Percentiles rank a stretch among this genome's conserved stretches.
Conservation (phyloP, 1,139 yeast species). For the Arxiozyma telluris region DNA sequence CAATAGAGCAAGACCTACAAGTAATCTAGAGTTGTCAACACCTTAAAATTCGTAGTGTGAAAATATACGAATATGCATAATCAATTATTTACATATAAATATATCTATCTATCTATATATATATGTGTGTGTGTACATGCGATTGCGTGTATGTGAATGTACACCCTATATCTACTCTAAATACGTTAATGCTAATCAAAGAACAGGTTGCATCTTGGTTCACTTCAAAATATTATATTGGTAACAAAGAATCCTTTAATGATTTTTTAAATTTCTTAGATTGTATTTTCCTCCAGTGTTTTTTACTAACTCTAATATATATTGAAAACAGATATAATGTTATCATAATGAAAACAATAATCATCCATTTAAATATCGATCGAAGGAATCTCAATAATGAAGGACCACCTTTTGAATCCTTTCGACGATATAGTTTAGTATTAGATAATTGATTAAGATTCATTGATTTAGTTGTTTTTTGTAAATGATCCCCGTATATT, state of each 20-base stretch:
- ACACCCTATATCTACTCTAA: neutral
- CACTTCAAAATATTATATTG: neutral
- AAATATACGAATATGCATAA: neutral
- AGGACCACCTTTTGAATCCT: neutral
- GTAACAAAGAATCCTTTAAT: slow-evolving; percentile 1
- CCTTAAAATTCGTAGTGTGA: neutral
- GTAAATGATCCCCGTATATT: slow-evolving; percentile 3
- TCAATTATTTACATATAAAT: neutral
- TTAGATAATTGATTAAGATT: neutral
- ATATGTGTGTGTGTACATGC: neutral
- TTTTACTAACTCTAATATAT: slow-evolving; percentile 14
- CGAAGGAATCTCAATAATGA: neutral
- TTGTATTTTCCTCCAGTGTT: slow-evolving; percentile 6
- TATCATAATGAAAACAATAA: neutral
- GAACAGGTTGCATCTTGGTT: neutral
- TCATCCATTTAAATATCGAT: neutral
- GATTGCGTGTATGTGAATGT: neutral
- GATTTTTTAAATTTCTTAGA: neutral
- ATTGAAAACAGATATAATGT: slow-evolving; percentile 15
- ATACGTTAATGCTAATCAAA: neutral
- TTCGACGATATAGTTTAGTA: neutral
- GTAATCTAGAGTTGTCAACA: slow-evolving; percentile 9
- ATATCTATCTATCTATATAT: too few species aligned
- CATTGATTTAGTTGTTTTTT: neutral
- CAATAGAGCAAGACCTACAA: slow-evolving; percentile 35